Base-by-base conservation (phyloP, 1,284 basidiomycete genomes). In the Pyrrhoderma noxium region DNA sequence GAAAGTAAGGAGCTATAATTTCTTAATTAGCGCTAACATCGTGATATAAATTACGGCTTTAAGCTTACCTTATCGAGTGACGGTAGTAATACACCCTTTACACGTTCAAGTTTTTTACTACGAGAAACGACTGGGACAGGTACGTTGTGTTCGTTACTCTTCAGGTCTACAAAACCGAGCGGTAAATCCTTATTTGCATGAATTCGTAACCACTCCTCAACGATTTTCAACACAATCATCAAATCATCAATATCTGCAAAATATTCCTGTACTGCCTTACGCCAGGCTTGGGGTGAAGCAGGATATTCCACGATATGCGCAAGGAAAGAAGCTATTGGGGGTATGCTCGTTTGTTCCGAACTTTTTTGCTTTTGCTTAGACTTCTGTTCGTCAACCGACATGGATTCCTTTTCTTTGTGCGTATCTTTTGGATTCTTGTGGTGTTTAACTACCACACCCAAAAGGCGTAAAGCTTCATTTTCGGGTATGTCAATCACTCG, bases 401-500 rank as follows among this genome's bases (percentile, higher is more conserved):
- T 84, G 2, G 72, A 70, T 51, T 74, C 64, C 8, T 61, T 58
- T 34, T 65, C 65, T 7, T 54, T 47, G 4, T 58, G 45, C 16
- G 59, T 11, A 31, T 31, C 27, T 31, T 31, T 19, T 22, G 60
- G 51, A 31, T 62, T 59, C 35, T 67, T 62, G 51, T 70, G 64
- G 3, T 60, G 53, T 38, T 63, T 65, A 8, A 77, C 62, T 2
- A 82, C 69, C 14, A 62, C 58, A 41, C 68, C 68, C 3, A 86
- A 68, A 4, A 74, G 65, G 18, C 73, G 68, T 22, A 85, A 67
- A 21, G 87, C 61, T 52, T 85, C 79, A 13, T 66, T 59, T 61
- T 89, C 84, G 1, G 79, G 68, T 43, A 89, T 60, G 61, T 89
- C 85, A 7, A 70, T 59, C 14, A 88, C 78, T 1, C 61, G 67